phyloP scores from a whole-genome alignment of 495 filamentous ascomycete genomes.

The Neurospora intermedia region DNA sequence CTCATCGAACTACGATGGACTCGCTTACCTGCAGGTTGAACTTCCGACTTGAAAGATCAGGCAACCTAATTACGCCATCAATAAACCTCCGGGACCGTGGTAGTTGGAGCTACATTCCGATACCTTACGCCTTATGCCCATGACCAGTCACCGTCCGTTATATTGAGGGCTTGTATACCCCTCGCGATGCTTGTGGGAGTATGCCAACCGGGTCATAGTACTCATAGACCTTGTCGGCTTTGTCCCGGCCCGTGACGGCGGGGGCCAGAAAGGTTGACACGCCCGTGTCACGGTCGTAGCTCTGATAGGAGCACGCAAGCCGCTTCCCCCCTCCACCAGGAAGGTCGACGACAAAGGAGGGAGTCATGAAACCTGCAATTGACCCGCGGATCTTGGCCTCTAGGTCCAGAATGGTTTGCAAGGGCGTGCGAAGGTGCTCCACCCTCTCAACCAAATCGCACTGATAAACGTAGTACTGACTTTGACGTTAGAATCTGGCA shows the following conservation, averaged over 20 bases:
- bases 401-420: slow-evolving; percentile 44
- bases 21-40: background rate
- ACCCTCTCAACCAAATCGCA: slow-evolving; percentile 46
- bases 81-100: background rate
- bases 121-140: background rate
- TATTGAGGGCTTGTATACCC: background rate
- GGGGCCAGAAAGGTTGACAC: slow-evolving; percentile 43
- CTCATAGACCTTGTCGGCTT: slow-evolving; percentile 39
- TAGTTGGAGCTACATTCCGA: background rate
- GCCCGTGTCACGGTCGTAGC: slow-evolving; percentile 41
- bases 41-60: background rate
- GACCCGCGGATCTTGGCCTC: slow-evolving; percentile 44
- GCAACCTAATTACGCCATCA: background rate
- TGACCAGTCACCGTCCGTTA: background rate
- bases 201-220: slow-evolving; percentile 44
- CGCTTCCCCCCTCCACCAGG: slow-evolving; percentile 52
- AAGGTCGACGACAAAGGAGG: slow-evolving; percentile 49
- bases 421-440: slow-evolving; percentile 51
- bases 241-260: slow-evolving; percentile 33
- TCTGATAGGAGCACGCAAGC: slow-evolving; percentile 37
- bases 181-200: background rate
- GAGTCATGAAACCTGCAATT: slow-evolving; percentile 49
- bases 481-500: slow-evolving; percentile 1
- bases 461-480: slow-evolving; percentile 49
- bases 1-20: background rate